Evolutionary conservation across 805 yeast genomes (phyloP), one percentile per base, ranked within the genome.

Genomic region (Naumovozyma dairenensis): DNA sequence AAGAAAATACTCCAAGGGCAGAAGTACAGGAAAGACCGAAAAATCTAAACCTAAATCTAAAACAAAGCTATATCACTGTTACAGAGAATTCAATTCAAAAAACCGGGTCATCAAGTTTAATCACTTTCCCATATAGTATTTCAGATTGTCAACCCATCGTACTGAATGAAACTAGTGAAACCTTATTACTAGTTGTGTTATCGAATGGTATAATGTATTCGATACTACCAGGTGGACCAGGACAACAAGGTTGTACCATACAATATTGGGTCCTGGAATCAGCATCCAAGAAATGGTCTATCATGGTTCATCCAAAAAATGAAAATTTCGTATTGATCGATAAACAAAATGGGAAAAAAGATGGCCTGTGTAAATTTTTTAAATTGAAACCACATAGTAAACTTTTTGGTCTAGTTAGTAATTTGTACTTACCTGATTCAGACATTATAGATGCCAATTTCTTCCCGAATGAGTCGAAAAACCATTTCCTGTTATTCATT

Each of bases 381-480:
- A 28, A 25, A 25, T 21, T 21, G 10, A 6, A 14, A 9, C n/a
- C 33, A 14, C 20, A 18, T 25, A 35, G n/a, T 26, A 43, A 35
- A 21, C n/a, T n/a, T n/a, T 49, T 51, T 26, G 40, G 37, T 27
- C 32, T 47, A 21, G 37, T 45, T 2, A 53, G 49, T 28, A 53
- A 50, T 28, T 19, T 51, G 30, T 28, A 32, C 10, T 32, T 53
- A 14, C 46, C 43, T 13, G 42, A 44, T 12, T 34, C 43, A 13
- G 25, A 16, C 5, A 43, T 55, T 14, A 16, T 44, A 6, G 33
- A 39, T 6, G 36, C 45, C 19, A 19, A 36, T 1, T 53, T 50
- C 32, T 43, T 51, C n/a, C 42, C 38, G 10, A 40, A 37, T 28
- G 7, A 21, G 24, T 21, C 31, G 4, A 8, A 13, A 3, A 28